phyloP scores from a whole-genome alignment of 345 rosid genomes.

The Brassica rapa region DNA sequence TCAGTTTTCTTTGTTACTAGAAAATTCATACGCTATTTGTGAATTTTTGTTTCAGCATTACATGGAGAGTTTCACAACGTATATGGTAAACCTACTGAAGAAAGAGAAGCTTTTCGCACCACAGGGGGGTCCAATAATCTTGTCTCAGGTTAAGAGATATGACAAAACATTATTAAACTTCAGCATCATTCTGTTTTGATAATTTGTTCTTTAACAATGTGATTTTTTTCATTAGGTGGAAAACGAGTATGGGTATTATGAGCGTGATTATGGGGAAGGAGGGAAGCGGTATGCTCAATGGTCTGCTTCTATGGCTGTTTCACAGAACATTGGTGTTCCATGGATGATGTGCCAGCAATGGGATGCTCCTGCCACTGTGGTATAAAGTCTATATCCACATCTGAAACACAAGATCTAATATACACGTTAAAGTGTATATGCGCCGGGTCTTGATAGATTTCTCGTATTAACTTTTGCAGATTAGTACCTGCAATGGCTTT shows the following conservation, averaged over 20 bases:
- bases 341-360: slow-evolving; percentile 94
- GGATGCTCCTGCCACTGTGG: slow-evolving; percentile 81
- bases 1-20: slow-evolving; percentile 4
- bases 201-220: not conserved
- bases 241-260: slow-evolving; percentile 81
- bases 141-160: slow-evolving; percentile 70
- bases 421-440: not conserved
- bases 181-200: not conserved
- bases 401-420: not conserved
- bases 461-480: slow-evolving; percentile 46
- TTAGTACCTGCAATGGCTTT: slow-evolving; percentile 78
- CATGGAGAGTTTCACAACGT: slow-evolving; percentile 79
- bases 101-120: slow-evolving; percentile 87
- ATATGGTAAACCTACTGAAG: slow-evolving; percentile 78
- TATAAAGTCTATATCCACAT: slow-evolving; percentile 43
- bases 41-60: slow-evolving; percentile 49
- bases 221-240: slow-evolving; percentile 57
- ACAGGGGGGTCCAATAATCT: slow-evolving; percentile 95
- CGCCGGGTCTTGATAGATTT: slow-evolving; percentile 5
- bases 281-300: slow-evolving; percentile 75
- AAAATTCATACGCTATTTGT: slow-evolving; percentile 19
- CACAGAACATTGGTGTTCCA: slow-evolving; percentile 83
- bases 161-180: not conserved
- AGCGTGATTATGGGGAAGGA: slow-evolving; percentile 65
- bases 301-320: slow-evolving; percentile 92